These are phyloP conservation scores for Casaregolazyma lundiana DNA, from an alignment of 1,139 yeast species.

Conservation along the genomic window DNA sequence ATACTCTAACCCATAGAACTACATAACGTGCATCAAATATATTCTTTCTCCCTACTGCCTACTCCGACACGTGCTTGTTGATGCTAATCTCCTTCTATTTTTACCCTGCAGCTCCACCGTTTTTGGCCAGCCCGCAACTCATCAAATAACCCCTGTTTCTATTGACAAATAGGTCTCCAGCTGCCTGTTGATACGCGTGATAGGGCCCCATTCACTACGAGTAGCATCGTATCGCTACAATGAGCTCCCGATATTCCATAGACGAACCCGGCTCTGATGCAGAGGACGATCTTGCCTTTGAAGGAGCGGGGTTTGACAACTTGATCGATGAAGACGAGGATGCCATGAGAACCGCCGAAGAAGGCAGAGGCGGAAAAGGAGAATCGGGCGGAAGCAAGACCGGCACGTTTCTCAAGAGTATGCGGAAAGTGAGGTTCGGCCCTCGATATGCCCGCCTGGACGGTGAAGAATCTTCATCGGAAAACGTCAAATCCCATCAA, in stretches of 20 bases:
- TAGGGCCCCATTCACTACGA: neutral
- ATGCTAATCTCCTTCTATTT: no score
- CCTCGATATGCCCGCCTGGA: conserved; percentile 6
- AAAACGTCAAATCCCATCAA: conserved; percentile 6
- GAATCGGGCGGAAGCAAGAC: conserved; percentile 1
- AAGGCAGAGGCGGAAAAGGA: neutral
- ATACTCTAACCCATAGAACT: no score
- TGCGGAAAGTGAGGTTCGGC: conserved; percentile 4
- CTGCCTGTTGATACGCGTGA: no score
- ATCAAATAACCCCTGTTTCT: conserved; percentile 1
- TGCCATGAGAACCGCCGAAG: conserved; percentile 14
- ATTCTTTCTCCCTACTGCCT: no score
- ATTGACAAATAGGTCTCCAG: no score
- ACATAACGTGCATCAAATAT: no score
- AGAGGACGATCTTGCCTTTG: conserved; percentile 23
- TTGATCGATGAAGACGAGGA: conserved; percentile 21
- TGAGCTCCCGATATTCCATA: conserved; percentile 26
- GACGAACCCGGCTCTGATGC: conserved; percentile 25
- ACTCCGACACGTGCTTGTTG: no score
- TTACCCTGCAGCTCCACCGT: neutral
- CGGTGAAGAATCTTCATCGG: neutral
- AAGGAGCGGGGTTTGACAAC: conserved; percentile 24
- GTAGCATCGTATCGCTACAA: no score
- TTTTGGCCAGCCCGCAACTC: neutral
- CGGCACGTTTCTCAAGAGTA: neutral